Evolutionary conservation across 345 rosid genomes (phyloP), one percentile per base, ranked within the genome.

Genomic region (Isatis tinctoria): DNA sequence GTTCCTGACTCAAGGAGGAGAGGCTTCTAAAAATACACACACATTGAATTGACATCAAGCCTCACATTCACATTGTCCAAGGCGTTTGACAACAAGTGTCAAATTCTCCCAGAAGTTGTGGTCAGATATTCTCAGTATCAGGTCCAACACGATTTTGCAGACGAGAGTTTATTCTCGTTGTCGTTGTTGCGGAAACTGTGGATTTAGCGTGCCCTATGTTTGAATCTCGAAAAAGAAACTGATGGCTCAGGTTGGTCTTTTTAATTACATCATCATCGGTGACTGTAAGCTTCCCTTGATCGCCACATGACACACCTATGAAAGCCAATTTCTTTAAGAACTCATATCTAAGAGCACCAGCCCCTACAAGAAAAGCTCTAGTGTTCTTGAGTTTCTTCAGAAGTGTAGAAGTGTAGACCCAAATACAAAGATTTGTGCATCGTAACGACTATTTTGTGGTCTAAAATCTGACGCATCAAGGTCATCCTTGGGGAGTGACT

Each of bases 1-100:
- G 97, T 92, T 78, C 97, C 97, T 3, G 97, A 89, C 83, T 92
- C 96, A n/a, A n/a, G n/a, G 28, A 92, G 88, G 69, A 92, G 97
- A 60, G 97, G 93, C 85, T 87, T 92, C 82, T 89, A 93, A 77
- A 92, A 92, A 79, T 92, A 89, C 77, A 92, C 78, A 78, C 97
- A 89, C 70, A 96, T 88, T 73, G 87, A 89, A 76, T 92, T 93
- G 47, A 92, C 90, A 67, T 92, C 89, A 17, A 92, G 88, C 82
- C 96, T 84, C 14, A 96, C 97, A 80, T 86, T 87, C 27, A 92
- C 92, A 82, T 92, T 92, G 74, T 92, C 97, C 41, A 92, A 69
- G 5, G 97, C 97, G 76, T n/a, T 92, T 92, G 40, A 92, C 75
- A 6, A 89, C 87, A 39, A 83, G 85, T 32, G 80, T 83, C 72